A percentile compares a stretch with the other conserved stretches of the same genome.
phyloP scores from a whole-genome alignment of 169 alveolate genomes.

The Plasmodium gaboni region DNA sequence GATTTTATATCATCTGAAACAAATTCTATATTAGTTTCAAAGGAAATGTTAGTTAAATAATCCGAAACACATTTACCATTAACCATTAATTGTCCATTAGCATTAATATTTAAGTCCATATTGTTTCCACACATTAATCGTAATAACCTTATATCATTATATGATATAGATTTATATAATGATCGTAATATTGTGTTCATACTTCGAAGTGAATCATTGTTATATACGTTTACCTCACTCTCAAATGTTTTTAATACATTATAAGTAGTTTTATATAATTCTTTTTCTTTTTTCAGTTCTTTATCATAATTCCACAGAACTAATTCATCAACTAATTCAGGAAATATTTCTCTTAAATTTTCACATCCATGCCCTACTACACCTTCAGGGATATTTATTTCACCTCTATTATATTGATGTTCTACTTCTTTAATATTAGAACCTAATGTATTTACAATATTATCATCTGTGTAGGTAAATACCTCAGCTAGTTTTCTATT shows the following conservation, averaged over 20 bases:
- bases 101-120: conserved; percentile 8
- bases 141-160: conserved; percentile 6
- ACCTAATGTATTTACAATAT: conserved; percentile 5
- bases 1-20: background rate
- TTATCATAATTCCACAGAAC: conserved; percentile 14
- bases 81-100: conserved; percentile 10
- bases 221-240: background rate
- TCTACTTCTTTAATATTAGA: conserved; percentile 17
- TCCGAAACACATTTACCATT: no score
- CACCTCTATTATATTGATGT: conserved; percentile 25
- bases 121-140: conserved; percentile 8
- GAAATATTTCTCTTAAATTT: conserved; percentile 5
- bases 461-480: conserved; percentile 2
- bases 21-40: conserved; percentile 2
- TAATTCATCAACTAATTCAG: conserved; percentile 19
- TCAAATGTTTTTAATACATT: conserved; percentile 5
- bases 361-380: conserved; percentile 1
- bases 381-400: background rate
- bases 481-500: conserved; percentile 10
- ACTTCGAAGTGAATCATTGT: background rate
- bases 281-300: conserved; percentile 1
- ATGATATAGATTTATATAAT: background rate
- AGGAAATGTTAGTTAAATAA: conserved; percentile 6
- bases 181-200: background rate
- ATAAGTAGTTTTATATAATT: conserved; percentile 4